Percentiles rank a stretch among this genome's conserved stretches.
phyloP scores from a whole-genome alignment of 768 basidiomycete genomes.

The Leccinum aurantiacum region DNA sequence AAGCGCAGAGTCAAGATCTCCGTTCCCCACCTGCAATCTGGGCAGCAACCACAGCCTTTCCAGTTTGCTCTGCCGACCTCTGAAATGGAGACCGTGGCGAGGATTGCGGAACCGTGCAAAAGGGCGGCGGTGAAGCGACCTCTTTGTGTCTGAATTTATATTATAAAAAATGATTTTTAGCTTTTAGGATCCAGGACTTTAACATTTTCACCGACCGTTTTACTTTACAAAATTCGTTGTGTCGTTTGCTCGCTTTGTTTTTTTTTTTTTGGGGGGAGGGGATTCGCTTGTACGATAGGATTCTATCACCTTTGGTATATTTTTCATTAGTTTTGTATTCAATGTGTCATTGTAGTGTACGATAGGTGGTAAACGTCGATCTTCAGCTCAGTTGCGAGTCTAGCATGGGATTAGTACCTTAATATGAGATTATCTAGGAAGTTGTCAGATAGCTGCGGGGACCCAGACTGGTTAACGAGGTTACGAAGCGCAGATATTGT shows the following conservation, averaged over 20 bases:
- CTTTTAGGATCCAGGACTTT: not conserved
- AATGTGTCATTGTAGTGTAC: not conserved
- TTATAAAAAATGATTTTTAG: not conserved
- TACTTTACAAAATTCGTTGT: not conserved
- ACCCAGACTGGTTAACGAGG: not conserved
- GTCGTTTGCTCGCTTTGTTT: not conserved
- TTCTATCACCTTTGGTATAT: not conserved
- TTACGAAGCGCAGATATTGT: not conserved
- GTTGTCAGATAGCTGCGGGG: not conserved
- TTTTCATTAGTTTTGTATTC: not conserved
- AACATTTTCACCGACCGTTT: not conserved
- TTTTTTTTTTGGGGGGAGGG: not conserved
- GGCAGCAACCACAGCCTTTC: not conserved
- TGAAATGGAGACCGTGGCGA: not conserved
- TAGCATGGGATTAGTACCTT: not conserved
- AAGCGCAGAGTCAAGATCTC: slow-evolving; percentile 21
- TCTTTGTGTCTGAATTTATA: slow-evolving; percentile 12
- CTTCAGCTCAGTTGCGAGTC: not conserved
- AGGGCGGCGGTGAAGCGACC: slow-evolving; percentile 18
- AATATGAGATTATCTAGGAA: not conserved
- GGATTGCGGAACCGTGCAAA: slow-evolving; percentile 10
- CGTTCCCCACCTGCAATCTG: slow-evolving; percentile 12
- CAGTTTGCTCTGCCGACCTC: not conserved
- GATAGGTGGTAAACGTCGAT: not conserved
- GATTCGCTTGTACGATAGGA: not conserved